These are phyloP conservation scores for Tuber aestivum DNA, from an alignment of 495 filamentous ascomycete species.

Conservation along the genomic window DNA sequence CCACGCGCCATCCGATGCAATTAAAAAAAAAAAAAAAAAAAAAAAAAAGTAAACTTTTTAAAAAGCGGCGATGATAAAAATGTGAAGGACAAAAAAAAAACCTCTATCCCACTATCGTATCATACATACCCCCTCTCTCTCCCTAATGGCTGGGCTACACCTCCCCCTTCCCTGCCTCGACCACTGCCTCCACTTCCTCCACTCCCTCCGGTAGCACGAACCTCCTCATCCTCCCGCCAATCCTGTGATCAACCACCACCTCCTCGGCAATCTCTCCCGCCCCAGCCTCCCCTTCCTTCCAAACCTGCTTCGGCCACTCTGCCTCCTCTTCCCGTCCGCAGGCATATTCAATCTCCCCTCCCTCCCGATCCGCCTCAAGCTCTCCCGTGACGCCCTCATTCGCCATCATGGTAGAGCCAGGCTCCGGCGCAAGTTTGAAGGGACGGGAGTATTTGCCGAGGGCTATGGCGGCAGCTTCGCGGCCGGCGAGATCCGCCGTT, in stretches of 20 bases:
- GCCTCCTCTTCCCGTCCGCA: conserved; percentile 66
- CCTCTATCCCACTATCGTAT: not conserved
- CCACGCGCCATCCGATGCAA: not conserved
- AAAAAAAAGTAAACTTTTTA: no score
- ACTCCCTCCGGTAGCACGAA: conserved; percentile 62
- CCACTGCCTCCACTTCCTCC: conserved; percentile 62
- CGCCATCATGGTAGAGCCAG: conserved; percentile 28
- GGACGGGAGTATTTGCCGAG: conserved; percentile 54
- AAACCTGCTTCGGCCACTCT: conserved; percentile 79
- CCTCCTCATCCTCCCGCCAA: conserved; percentile 72
- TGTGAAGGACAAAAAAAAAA: not conserved
- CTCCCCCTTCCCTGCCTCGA: conserved; percentile 44
- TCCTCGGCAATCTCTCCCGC: conserved; percentile 61
- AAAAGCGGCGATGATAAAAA: not conserved
- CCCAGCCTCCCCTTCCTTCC: conserved; percentile 51
- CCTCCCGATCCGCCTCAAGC: conserved; percentile 32
- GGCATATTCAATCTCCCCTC: conserved; percentile 63
- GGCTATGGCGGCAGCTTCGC: conserved; percentile 79
- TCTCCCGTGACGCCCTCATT: conserved; percentile 37
- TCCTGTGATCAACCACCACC: conserved; percentile 70
- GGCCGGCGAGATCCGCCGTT: conserved; percentile 80
- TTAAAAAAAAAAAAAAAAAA: no score
- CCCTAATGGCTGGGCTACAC: not conserved
- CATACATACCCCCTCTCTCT: not conserved
- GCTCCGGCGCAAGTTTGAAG: conserved; percentile 41